Evolutionary conservation across 805 yeast genomes (phyloP), one percentile per base, ranked within the genome.

Genomic region (Ogataea corticis): DNA sequence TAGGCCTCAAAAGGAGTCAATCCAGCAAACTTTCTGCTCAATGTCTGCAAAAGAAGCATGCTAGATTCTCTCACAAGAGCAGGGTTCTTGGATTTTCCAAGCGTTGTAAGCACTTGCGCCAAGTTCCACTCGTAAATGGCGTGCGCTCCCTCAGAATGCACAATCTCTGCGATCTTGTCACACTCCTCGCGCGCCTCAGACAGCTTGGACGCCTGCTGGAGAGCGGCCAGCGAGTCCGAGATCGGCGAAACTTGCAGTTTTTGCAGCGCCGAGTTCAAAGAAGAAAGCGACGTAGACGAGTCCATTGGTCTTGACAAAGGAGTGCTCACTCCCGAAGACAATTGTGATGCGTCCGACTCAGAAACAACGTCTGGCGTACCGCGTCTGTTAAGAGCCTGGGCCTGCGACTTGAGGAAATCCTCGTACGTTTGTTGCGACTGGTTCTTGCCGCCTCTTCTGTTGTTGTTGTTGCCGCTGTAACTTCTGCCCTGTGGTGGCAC

Each of bases 31-130:
- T 76, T 78, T 56, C 80, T 73, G 36, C 77, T 73, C 50, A 80
- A 64, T 43, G 75, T 72, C 11, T 82, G 72, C 29, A 84, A 65
- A 27, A 90, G 68, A 30, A 87, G 58, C 67, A 85, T 74, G 2
- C 87, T 81, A 19, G 89, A 75, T 67, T 92, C 98, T 67, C 96
- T 82, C 34, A 85, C 76, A 38, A 87, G 63, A 7, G 87, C 70
- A 3, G 91, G 72, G 61, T 81, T 85, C 63, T 90, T 92, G 34
- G 87, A 77, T 63, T 87, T 89, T 39, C 80, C 62, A 45, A 92
- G 72, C 33, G 90, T 77, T 48, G 80, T 73, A 44, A 87, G 52
- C 33, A 85, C 77, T 15, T 83, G 89, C 12, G 65, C 59, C 15
- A 94, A 51, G 39, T 81, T 75, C 89, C 91, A 87, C 2, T 79